Evolutionary conservation across 768 basidiomycete species (phyloP).

Genomic region (Mycena rebaudengoi): DNA sequence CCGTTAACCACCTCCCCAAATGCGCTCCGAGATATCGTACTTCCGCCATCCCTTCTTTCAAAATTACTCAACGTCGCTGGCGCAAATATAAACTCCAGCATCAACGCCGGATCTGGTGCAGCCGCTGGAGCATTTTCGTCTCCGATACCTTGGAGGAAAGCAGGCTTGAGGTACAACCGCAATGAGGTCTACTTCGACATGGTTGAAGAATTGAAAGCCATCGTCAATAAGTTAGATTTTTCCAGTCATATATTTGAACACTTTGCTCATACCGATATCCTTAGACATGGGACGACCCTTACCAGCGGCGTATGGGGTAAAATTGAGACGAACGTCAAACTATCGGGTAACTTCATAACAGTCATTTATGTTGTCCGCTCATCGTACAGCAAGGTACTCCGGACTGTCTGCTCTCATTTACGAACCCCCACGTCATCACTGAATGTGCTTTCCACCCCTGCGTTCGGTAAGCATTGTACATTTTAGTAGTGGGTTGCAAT

Average conservation of each 20-base stretch:
- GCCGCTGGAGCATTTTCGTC: slow-evolving; percentile 75
- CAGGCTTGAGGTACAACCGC: slow-evolving; percentile 81
- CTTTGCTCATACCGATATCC: slow-evolving; percentile 5
- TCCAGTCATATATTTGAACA: neutral
- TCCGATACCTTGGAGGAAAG: slow-evolving; percentile 93
- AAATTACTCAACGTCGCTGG: slow-evolving; percentile 68
- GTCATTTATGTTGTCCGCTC: slow-evolving; percentile 5
- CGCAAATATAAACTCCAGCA: slow-evolving; percentile 56
- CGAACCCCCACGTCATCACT: slow-evolving; percentile 73
- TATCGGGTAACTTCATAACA: slow-evolving; percentile 67
- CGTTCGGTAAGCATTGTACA: slow-evolving; percentile 66
- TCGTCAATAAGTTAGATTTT: slow-evolving; percentile 73
- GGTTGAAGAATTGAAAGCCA: slow-evolving; percentile 79
- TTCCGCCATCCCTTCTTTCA: slow-evolving; percentile 87
- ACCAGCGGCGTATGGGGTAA: slow-evolving; percentile 77
- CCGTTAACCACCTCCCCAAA: slow-evolving; percentile 92
- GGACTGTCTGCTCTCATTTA: slow-evolving; percentile 82
- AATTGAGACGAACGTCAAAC: slow-evolving; percentile 77
- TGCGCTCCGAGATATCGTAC: slow-evolving; percentile 90
- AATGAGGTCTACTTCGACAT: slow-evolving; percentile 97
- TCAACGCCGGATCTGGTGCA: slow-evolving; percentile 54
- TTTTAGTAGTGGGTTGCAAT: slow-evolving; percentile 3
- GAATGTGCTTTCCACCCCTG: slow-evolving; percentile 94
- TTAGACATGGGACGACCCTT: slow-evolving; percentile 73
- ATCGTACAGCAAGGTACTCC: slow-evolving; percentile 72